Evolutionary conservation across 768 basidiomycete genomes (phyloP).

Genomic region (Tulasnella sp.): DNA sequence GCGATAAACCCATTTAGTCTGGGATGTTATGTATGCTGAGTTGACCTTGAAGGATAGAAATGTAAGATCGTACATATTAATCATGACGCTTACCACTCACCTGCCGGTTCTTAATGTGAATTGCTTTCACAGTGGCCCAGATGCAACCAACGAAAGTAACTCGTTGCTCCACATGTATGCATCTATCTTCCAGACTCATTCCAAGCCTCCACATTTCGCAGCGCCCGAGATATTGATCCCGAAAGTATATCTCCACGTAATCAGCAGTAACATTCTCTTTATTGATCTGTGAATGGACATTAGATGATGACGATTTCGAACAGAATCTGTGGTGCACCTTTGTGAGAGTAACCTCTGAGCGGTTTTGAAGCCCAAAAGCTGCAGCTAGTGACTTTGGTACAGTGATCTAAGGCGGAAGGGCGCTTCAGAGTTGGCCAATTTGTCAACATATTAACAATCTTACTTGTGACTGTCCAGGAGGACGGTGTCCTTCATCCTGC

Average conservation of each 20-base stretch:
- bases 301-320: conserved; percentile 18
- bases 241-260: conserved; percentile 81
- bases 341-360: conserved; percentile 54
- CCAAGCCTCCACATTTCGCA: conserved; percentile 94
- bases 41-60: conserved; percentile 41
- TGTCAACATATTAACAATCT: background rate
- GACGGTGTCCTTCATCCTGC: conserved; percentile 39
- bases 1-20: conserved; percentile 81
- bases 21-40: conserved; percentile 62
- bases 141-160: conserved; percentile 73
- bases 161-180: conserved; percentile 73
- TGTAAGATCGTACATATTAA: background rate
- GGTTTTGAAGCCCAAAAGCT: conserved; percentile 54
- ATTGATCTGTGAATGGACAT: conserved; percentile 42
- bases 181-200: conserved; percentile 66
- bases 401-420: conserved; percentile 46
- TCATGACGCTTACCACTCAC: conserved; percentile 27
- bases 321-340: conserved; percentile 33
- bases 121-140: conserved; percentile 65
- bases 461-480: conserved; percentile 34
- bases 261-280: conserved; percentile 49
- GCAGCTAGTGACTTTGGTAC: conserved; percentile 62
- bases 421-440: background rate
- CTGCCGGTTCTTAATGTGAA: conserved; percentile 58
- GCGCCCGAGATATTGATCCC: conserved; percentile 89